These are phyloP conservation scores for Meira miltonrushii DNA, from an alignment of 1,284 basidiomycete genomes.

Conservation along the genomic window DNA sequence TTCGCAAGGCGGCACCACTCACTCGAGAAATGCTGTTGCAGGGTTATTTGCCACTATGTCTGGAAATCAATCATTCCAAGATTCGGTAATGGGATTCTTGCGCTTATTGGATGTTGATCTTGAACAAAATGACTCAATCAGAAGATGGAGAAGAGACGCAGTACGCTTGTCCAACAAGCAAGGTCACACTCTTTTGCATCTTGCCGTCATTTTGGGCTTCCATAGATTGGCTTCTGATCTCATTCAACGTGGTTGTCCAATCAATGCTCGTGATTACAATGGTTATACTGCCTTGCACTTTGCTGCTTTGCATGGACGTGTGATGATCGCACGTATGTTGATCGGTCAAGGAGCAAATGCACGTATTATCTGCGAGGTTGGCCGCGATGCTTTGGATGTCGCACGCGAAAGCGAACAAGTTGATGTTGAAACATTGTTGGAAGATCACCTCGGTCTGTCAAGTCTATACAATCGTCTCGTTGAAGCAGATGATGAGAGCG, in stretches of 20 bases:
- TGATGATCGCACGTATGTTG: slow-evolving; percentile 65
- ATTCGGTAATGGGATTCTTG: slow-evolving; percentile 71
- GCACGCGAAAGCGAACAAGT: slow-evolving; percentile 60
- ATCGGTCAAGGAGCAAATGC: slow-evolving; percentile 72
- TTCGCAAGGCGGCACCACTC: not conserved
- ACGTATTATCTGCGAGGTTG: slow-evolving; percentile 69
- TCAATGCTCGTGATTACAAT: slow-evolving; percentile 80
- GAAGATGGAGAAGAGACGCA: slow-evolving; percentile 32
- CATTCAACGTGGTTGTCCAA: slow-evolving; percentile 66
- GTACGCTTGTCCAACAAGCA: slow-evolving; percentile 54
- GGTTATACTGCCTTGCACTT: slow-evolving; percentile 87
- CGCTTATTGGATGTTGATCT: slow-evolving; percentile 61
- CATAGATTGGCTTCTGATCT: slow-evolving; percentile 68
- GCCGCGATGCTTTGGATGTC: slow-evolving; percentile 74
- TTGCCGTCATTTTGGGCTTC: slow-evolving; percentile 77
- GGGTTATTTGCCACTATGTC: slow-evolving; percentile 23
- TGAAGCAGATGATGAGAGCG: slow-evolving; percentile 27
- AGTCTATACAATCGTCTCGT: slow-evolving; percentile 21
- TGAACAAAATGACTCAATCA: not conserved
- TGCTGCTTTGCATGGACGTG: slow-evolving; percentile 67
- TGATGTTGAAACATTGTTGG: slow-evolving; percentile 55
- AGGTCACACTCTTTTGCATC: slow-evolving; percentile 64
- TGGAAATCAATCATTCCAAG: slow-evolving; percentile 62
- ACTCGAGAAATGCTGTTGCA: slow-evolving; percentile 20
- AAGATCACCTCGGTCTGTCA: slow-evolving; percentile 10